Conservation (phyloP, 2,329 filamentous ascomycete species). For the Trichoderma endophyticum region DNA sequence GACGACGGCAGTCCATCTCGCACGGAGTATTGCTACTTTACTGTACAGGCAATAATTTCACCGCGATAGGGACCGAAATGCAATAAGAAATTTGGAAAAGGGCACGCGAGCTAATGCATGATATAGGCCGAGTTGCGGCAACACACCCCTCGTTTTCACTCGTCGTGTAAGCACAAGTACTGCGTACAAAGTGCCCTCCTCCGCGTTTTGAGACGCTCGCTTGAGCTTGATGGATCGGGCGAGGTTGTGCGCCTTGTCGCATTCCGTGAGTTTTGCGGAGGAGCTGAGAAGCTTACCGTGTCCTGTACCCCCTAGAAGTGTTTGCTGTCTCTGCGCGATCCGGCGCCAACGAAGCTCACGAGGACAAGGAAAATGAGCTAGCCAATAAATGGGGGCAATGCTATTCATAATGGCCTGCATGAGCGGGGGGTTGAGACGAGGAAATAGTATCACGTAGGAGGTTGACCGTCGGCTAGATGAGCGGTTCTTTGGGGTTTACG, state of each 20-base stretch:
- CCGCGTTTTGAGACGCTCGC: constrained; percentile 3
- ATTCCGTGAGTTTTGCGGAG: background rate
- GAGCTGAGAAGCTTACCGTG: background rate
- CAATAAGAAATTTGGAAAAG: background rate
- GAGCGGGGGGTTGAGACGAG: background rate
- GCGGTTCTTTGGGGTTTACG: background rate
- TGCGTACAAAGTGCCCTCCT: background rate
- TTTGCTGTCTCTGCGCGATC: background rate
- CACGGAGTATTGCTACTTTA: background rate
- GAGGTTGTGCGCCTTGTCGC: background rate
- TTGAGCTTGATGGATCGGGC: background rate
- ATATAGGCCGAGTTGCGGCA: background rate
- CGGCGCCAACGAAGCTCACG: constrained; percentile 9
- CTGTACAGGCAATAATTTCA: background rate
- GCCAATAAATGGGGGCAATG: background rate
- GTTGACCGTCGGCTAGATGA: constrained; percentile 1
- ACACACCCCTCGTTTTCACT: background rate
- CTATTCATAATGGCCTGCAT: background rate
- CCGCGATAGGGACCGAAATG: constrained; percentile 2
- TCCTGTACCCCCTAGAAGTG: constrained; percentile 1
- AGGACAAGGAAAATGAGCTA: constrained; percentile 5
- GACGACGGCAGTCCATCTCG: background rate
- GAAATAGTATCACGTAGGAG: background rate
- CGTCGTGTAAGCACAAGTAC: background rate
- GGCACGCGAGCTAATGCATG: constrained; percentile 12